Base-by-base conservation (phyloP, 257 asterid genomes). In the Solanum chiquidenum region DNA sequence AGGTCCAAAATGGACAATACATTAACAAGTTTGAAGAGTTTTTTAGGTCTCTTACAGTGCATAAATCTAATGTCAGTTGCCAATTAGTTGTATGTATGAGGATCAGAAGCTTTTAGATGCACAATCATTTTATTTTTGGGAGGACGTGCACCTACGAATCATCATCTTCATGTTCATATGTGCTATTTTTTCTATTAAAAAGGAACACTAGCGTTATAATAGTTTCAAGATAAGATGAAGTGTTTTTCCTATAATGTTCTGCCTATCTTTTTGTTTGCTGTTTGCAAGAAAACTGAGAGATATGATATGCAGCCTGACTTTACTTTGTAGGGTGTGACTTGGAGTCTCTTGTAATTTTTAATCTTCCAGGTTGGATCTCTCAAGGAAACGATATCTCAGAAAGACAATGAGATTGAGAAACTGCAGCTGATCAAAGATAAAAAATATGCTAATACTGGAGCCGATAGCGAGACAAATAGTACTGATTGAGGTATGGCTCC, bases 401-500 rank as follows among this genome's bases (percentile, higher is more conserved):
- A 88, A 83, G 87, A 88, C 29, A 75, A 88, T 7, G 89, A 88
- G 75, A 83, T 88, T 52, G 75, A 29, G 88, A 86, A 86, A 86
- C 80, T 86, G 37, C 82, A 86, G 55, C 71, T 38, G 31, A 25
- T 20, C 83, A 86, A 86, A 44, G 88, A 35, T 86, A 9, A 18
- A 55, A 27, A 44, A 86, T 71, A 44, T 71, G 72, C 23, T 69
- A 85, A 83, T 66, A 44, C 49, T 20, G 89, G 89, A 72, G 58
- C 55, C 68, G 42, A 40, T 31, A 31, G 60, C 58, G 90, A 87
- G 88, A 88, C 83, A 87, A 84, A 87, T 11, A 44, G 83, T 42
- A 52, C 90, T 90, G 94, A 86, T 86, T 88, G 87, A 93, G 97
- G 97, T 92, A 93, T 75, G 90, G 79, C 42, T 82, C 89, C 82